Conservation (phyloP, 352 stramenopile species). For the Pythium myriotylum region DNA sequence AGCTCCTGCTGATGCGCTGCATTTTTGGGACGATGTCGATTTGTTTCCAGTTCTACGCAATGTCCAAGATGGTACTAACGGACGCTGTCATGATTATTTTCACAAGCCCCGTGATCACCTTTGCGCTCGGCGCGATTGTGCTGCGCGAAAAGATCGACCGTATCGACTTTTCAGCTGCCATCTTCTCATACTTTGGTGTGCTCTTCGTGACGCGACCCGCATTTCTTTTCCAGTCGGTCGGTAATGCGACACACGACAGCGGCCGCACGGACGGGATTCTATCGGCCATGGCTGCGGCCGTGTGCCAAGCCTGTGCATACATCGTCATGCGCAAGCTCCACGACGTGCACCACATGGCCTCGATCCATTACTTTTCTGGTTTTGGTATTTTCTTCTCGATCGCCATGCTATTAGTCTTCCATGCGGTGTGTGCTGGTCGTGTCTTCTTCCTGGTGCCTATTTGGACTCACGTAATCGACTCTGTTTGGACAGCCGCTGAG, state of each 20-base stretch:
- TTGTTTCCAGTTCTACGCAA: conserved; percentile 58
- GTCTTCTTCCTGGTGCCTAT: conserved; percentile 1
- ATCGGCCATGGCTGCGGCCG: conserved; percentile 42
- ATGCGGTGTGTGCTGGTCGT: conserved; percentile 22
- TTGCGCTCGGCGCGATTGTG: conserved; percentile 50
- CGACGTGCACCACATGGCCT: conserved; percentile 41
- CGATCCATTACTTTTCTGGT: conserved; percentile 51
- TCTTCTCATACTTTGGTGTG: conserved; percentile 53
- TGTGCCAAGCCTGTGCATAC: conserved; percentile 49
- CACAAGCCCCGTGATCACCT: conserved; percentile 59
- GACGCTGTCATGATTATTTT: conserved; percentile 71
- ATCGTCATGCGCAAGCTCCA: conserved; percentile 60
- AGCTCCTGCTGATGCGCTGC: conserved; percentile 50
- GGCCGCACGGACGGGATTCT: conserved; percentile 33
- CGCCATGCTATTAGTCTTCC: conserved; percentile 14
- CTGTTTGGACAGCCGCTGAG: conserved; percentile 14
- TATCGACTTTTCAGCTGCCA: conserved; percentile 41
- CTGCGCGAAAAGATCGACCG: conserved; percentile 51
- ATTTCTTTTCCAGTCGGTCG: conserved; percentile 38
- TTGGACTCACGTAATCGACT: not conserved
- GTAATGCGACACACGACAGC: conserved; percentile 1
- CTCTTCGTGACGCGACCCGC: conserved; percentile 59
- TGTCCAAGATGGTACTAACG: conserved; percentile 73
- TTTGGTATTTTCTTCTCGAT: conserved; percentile 37
- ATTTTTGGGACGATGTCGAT: conserved; percentile 54